Base-by-base conservation (phyloP, 2,329 filamentous ascomycete species). In the Aspergillus aculeatus region DNA sequence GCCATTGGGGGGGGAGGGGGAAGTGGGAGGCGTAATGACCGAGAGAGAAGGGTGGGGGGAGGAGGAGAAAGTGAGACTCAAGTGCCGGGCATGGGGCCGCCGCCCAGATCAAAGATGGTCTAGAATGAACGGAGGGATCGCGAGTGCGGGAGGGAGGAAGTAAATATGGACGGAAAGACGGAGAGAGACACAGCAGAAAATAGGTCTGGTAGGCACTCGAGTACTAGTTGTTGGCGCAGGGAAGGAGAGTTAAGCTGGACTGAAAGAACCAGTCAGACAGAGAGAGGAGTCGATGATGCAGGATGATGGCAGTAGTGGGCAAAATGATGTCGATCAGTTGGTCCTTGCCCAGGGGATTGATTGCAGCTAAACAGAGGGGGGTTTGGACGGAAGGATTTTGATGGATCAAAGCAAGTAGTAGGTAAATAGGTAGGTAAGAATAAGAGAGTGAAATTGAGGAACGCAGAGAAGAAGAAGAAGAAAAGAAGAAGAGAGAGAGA, bases 1-100 rank as follows among this genome's bases (percentile, higher is more conserved):
- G 75, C 69, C 76, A 78, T 77, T 60, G 55, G 58, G 63, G 44
- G 54, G 44, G 60, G 50, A 21, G 62, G 14, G 16, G 52, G 10
- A 9, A 29, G 26, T 47, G 14, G 26, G 26, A 31, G 53, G 38
- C 60, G 55, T 50, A 61, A 47, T 44, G 52, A 31, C 50, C 52
- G 50, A 38, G 50, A 38, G 23, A 60, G 35, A 41, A 54, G 58
- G 29, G 38, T 44, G 49, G 47, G 51, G 41, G 54, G 47, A 47
- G 29, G 50, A 56, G 31, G 58, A 52, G 55, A 32, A 53, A 56
- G 59, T 54, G 61, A 53, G 56, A 58, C 41, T n/a, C 44, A 47
- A 50, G 53, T 16, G 38, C 38, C 38, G 38, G 38, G 38, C 38
- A 44, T 44, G 38, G 38, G 38, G 38, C 38, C 38, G 38, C 38